Percentiles rank a stretch among this genome's conserved stretches.
Conservation (phyloP, 306 rosid genomes). For the Gynostemma pentaphyllum region DNA sequence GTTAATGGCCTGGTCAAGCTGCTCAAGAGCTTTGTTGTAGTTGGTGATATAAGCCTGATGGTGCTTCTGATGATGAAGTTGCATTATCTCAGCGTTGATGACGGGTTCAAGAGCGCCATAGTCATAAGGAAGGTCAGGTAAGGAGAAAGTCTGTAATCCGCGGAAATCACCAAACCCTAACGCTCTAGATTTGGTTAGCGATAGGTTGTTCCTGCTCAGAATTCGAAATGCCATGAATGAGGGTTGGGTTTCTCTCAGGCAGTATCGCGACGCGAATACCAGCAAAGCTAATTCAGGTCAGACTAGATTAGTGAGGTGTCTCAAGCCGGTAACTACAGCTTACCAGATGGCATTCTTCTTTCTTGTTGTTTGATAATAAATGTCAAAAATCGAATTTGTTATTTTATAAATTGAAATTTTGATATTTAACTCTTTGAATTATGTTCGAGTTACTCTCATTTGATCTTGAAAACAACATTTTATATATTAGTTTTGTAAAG, state of each 20-base stretch:
- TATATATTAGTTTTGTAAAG: no score
- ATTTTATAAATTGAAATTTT: no score
- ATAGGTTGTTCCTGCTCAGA: background rate
- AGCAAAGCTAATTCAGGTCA: no score
- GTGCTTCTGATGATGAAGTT: slow-evolving; percentile 77
- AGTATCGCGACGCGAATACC: no score
- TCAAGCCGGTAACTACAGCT: no score
- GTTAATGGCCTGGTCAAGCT: slow-evolving; percentile 42
- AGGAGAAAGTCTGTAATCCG: slow-evolving; percentile 46
- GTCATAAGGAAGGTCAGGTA: slow-evolving; percentile 75
- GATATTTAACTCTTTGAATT: no score
- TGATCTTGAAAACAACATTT: no score
- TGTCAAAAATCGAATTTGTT: no score
- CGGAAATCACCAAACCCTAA: slow-evolving; percentile 1
- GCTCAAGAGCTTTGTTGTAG: slow-evolving; percentile 80
- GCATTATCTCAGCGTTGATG: slow-evolving; percentile 78
- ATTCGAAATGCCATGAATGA: background rate
- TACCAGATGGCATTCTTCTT: no score
- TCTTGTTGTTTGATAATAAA: no score
- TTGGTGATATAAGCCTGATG: slow-evolving; percentile 76
- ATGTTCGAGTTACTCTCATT: no score
- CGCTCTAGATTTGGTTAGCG: background rate
- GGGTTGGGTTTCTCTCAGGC: background rate
- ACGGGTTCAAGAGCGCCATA: slow-evolving; percentile 74
- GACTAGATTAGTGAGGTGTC: no score